phyloP scores from a whole-genome alignment of 2,329 filamentous ascomycete species.

The Sordariomycetes sp. region DNA sequence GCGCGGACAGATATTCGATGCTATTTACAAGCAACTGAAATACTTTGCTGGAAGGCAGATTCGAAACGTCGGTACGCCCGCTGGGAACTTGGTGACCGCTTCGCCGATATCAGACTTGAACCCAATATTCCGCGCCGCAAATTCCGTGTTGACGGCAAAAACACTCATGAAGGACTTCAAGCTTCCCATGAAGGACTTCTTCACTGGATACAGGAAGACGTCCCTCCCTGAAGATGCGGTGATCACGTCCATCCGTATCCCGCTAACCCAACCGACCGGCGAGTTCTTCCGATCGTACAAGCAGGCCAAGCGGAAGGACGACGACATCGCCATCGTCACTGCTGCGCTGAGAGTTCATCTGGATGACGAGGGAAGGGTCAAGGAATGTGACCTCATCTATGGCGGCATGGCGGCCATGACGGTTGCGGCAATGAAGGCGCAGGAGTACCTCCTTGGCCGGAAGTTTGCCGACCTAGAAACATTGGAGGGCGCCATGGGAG shows the following conservation, averaged over 20 bases:
- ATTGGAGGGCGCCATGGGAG: constrained; percentile 80
- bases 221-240: constrained; percentile 72
- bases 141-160: constrained; percentile 71
- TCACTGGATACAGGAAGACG: constrained; percentile 82
- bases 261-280: constrained; percentile 59
- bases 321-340: constrained; percentile 97
- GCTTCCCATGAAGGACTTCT: constrained; percentile 88
- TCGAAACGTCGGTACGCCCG: constrained; percentile 92
- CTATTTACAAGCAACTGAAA: constrained; percentile 84
- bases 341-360: constrained; percentile 69
- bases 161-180: constrained; percentile 63
- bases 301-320: constrained; percentile 92
- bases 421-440: constrained; percentile 71
- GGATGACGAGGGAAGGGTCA: constrained; percentile 57
- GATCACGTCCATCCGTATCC: constrained; percentile 80
- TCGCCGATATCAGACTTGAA: constrained; percentile 96
- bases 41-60: constrained; percentile 96
- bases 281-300: constrained; percentile 90
- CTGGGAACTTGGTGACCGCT: constrained; percentile 87
- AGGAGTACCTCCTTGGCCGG: constrained; percentile 65
- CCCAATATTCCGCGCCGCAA: constrained; percentile 81
- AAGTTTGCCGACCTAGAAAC: constrained; percentile 71
- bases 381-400: constrained; percentile 72
- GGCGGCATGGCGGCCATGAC: constrained; percentile 94
- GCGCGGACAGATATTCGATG: constrained; percentile 72